phyloP scores from a whole-genome alignment of 768 basidiomycete species.

The Hypholoma fasciculare region DNA sequence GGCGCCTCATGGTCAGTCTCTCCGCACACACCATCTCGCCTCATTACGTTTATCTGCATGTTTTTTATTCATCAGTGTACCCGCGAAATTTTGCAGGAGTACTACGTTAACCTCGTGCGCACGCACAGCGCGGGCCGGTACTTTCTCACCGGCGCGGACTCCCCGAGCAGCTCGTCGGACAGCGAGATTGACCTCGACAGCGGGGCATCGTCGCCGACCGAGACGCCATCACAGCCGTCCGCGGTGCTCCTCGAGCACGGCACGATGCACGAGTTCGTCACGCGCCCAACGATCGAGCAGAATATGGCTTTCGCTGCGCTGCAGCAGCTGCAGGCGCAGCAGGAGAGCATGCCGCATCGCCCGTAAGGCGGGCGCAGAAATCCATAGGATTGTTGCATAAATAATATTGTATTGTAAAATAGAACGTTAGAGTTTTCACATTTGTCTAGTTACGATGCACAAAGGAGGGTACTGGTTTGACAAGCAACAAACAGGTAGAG shows the following conservation, averaged over 20 bases:
- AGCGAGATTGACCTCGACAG: conserved; percentile 62
- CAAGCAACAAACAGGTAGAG: neutral
- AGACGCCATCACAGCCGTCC: conserved; percentile 37
- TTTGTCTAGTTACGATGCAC: conserved; percentile 6
- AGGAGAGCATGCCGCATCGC: conserved; percentile 5
- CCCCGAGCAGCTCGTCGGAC: conserved; percentile 43
- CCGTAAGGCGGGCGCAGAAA: neutral
- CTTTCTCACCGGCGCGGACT: conserved; percentile 47
- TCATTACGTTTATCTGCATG: conserved; percentile 21
- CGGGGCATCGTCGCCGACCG: conserved; percentile 49
- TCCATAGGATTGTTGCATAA: neutral
- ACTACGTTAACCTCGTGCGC: conserved; percentile 90
- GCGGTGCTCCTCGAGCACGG: conserved; percentile 44
- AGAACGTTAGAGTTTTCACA: neutral
- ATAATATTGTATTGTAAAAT: too few relatives aligned
- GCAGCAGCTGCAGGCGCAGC: conserved; percentile 45
- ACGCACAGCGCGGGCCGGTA: conserved; percentile 71
- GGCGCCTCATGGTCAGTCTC: conserved; percentile 91
- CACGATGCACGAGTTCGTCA: conserved; percentile 39
- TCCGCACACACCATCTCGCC: conserved; percentile 16
- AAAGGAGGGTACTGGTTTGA: conserved; percentile 12
- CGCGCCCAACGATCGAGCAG: conserved; percentile 75
- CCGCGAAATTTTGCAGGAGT: conserved; percentile 86
- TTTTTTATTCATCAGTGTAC: conserved; percentile 63
- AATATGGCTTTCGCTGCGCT: conserved; percentile 82